Conservation (phyloP, 306 rosid species). For the Senna siamea region DNA sequence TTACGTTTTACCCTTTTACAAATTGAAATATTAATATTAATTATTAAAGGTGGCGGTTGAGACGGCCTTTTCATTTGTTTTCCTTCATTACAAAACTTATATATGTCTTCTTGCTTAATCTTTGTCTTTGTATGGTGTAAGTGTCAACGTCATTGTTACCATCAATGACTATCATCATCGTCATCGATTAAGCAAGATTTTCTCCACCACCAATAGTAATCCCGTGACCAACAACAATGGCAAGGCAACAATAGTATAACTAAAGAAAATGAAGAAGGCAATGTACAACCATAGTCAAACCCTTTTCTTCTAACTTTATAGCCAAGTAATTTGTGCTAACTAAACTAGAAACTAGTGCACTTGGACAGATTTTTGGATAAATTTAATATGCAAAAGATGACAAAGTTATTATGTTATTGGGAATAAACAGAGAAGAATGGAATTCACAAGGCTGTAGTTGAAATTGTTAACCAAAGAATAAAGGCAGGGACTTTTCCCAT, state of each 20-base stretch:
- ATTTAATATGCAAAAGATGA: not conserved
- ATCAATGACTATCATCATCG: not conserved
- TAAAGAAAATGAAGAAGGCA: not conserved
- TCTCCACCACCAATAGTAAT: slow-evolving; percentile 25
- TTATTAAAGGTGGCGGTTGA: slow-evolving; percentile 50
- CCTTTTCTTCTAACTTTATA: not conserved
- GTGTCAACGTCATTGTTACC: not conserved
- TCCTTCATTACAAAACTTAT: slow-evolving; percentile 5
- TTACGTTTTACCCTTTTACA: slow-evolving; percentile 32
- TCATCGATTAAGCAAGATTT: slow-evolving; percentile 35
- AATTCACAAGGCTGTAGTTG: not conserved
- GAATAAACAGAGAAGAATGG: not conserved
- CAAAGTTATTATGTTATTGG: too few species aligned
- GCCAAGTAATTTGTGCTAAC: not conserved
- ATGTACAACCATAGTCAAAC: too few species aligned
- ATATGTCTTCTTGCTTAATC: slow-evolving; percentile 19
- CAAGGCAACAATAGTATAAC: not conserved
- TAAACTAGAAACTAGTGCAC: not conserved
- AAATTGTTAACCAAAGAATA: not conserved
- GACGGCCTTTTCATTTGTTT: slow-evolving; percentile 57
- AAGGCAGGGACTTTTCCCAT: too few species aligned
- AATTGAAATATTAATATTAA: not conserved
- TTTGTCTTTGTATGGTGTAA: not conserved
- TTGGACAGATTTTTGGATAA: too few species aligned
- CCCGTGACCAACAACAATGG: not conserved